Base-by-base conservation (phyloP, 208 protist genomes). In the Phytomonas francai region DNA sequence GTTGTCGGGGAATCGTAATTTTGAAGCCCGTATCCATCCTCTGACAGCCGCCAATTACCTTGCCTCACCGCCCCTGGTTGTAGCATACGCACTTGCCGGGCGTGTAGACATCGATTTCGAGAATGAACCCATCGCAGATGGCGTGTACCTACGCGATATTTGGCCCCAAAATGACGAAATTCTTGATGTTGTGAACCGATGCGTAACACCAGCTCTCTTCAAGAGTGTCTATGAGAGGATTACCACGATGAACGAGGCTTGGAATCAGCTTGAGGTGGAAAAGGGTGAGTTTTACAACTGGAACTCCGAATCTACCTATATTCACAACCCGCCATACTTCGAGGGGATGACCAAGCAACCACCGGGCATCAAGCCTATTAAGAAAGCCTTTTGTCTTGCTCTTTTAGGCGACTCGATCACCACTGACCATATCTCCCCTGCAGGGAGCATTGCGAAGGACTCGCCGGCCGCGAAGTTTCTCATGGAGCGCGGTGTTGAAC, bases 1-100 rank as follows among this genome's bases (percentile, higher is more conserved):
- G 30, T 80, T 98, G 32, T 98, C 93, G 32, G 97, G 96, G 56
- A 99, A 99, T 78, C 88, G 97, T 73, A 98, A 99, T 81, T 98
- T 98, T 76, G 95, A 99, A 75, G 94, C 94, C 56, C 81, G 97
- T 49, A 95, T 99, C 36, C 96, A 98, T 75, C 92, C 95, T 22
- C 71, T 91, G 49, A 95, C 96, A 16, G 84, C 92, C 27, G 97
- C 90, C 61, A 98, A 97, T 79, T 99, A 98, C 83, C 81, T 99
- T 22, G 96, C 95, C 16, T 98, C 94, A 22, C 97, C 97, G 59
- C 95, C 94, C 22, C 78, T 99, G 19, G 97, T 98, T 33, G 94
- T 98, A 16, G 94, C 94, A 42, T 98, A 98, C 70, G 97, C 97
- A 27, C 80, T 99, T 34, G 96, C 95, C 27, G 97, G 97, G 33